Evolutionary conservation across 208 protist genomes (phyloP), one percentile per base, ranked within the genome.

Genomic region (Acanthamoeba rhysodes): DNA sequence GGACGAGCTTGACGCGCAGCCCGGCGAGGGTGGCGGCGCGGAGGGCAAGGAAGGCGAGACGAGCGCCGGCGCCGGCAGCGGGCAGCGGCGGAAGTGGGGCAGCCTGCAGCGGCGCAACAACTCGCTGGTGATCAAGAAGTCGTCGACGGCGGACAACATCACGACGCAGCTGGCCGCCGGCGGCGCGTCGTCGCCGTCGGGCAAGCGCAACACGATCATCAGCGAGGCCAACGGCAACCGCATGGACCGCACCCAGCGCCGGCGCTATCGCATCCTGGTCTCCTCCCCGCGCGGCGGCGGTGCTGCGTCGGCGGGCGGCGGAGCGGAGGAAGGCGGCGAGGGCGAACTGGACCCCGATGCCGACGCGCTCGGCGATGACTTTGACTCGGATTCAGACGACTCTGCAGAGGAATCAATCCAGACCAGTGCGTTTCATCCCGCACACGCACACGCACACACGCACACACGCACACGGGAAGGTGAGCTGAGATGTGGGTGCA

Each of bases 191-290:
- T 48, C 45, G 55, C 14, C 55, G 55, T 59, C 55, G 55, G 55
- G n/a, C 45, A 87, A 87, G 78, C 78, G 78, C 78, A 87, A 53
- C 41, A 87, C 78, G 24, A 14, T 87, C 27, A 37, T 87, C 27
- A 87, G 48, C 78, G 78, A 87, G 78, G 78, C 78, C 78, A 87
- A 59, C 78, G 48, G 78, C 37, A 87, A 87, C n/a, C 37, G 48
- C 27, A 87, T 87, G 78, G 78, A 87, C 50, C 78, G 78, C 45
- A 24, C 78, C 24, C 78, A 87, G 78, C 37, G 50, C 14, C 78
- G 78, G 24, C 78, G 78, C 78, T 87, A 87, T 27, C 78, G 78
- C 78, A 87, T 87, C 14, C 78, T 87, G 10, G 78, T 87, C 27
- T 59, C 78, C 45, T 87, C 78, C 37, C 78, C 78, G 32, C 74